These are phyloP conservation scores for Candida pseudofarinosa DNA, from an alignment of 805 yeast species.

Conservation along the genomic window DNA sequence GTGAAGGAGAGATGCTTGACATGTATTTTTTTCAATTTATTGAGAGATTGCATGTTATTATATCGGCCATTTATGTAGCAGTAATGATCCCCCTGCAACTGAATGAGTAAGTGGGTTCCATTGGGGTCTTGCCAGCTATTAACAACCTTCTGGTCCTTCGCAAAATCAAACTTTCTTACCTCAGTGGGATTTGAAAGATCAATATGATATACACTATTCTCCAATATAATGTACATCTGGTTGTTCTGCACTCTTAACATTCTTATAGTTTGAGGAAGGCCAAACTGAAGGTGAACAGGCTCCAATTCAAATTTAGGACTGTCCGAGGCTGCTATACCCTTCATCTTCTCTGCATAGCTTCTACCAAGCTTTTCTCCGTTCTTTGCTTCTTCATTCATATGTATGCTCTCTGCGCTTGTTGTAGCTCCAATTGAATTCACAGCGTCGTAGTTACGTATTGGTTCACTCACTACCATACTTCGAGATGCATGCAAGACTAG, in stretches of 20 bases:
- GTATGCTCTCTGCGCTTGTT: too few relatives aligned
- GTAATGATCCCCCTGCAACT: slow-evolving; percentile 18
- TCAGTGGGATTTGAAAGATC: slow-evolving; percentile 34
- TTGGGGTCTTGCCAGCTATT: slow-evolving; percentile 36
- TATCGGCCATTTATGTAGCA: slow-evolving; percentile 31
- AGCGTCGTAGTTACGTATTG: background rate
- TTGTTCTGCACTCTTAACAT: slow-evolving; percentile 28
- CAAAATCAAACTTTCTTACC: slow-evolving; percentile 20
- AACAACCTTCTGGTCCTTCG: slow-evolving; percentile 15
- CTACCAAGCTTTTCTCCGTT: background rate
- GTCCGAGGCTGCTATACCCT: background rate
- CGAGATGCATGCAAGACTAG: too few relatives aligned
- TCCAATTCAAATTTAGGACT: slow-evolving; percentile 24
- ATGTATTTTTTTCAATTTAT: slow-evolving; percentile 27
- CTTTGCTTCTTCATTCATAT: too few relatives aligned
- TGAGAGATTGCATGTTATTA: slow-evolving; percentile 27
- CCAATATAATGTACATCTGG: slow-evolving; percentile 29
- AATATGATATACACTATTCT: slow-evolving; percentile 21
- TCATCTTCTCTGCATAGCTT: background rate
- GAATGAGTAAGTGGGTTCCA: slow-evolving; percentile 32
- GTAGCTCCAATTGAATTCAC: background rate
- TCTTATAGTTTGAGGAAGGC: slow-evolving; percentile 20
- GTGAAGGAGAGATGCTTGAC: slow-evolving; percentile 24
- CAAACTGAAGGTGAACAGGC: slow-evolving; percentile 38
- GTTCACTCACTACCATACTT: background rate